A percentile compares a stretch with the other conserved stretches of the same genome.
phyloP scores from a whole-genome alignment of 768 basidiomycete genomes.

The Russula emetica region DNA sequence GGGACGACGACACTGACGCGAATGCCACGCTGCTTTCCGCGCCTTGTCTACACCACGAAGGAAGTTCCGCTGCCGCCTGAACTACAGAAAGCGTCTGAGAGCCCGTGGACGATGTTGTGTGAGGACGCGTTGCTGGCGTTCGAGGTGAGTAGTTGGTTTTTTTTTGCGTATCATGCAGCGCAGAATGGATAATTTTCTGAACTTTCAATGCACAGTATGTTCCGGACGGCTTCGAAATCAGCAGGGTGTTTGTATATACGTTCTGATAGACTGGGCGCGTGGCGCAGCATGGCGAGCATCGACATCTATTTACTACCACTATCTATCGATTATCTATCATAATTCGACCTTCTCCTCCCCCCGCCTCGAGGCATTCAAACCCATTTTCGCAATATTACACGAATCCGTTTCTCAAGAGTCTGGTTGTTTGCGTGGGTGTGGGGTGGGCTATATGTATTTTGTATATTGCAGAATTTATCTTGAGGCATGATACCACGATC shows the following conservation, averaged over 20 bases:
- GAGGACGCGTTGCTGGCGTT: slow-evolving; percentile 23
- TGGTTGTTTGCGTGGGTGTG: neutral
- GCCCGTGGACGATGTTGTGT: slow-evolving; percentile 19
- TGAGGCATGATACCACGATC: neutral
- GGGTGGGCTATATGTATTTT: neutral
- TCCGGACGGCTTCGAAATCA: slow-evolving; percentile 17
- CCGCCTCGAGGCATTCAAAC: neutral
- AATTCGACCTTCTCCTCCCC: neutral
- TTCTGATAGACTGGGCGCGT: neutral
- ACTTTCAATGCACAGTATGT: slow-evolving; percentile 6
- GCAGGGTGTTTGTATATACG: slow-evolving; percentile 19
- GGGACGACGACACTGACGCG: no score
- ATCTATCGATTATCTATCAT: neutral
- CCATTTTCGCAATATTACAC: neutral
- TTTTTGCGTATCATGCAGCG: neutral
- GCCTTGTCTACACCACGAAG: slow-evolving; percentile 5
- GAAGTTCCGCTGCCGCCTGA: slow-evolving; percentile 15
- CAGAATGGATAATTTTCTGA: neutral
- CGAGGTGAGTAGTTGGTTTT: slow-evolving; percentile 11
- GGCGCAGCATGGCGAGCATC: neutral
- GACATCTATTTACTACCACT: neutral
- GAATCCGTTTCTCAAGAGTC: neutral
- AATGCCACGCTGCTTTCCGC: neutral
- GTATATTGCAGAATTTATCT: neutral
- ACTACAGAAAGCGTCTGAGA: slow-evolving; percentile 10